Evolutionary conservation across 2,329 filamentous ascomycete species (phyloP).

Genomic region (Ceratocystis cacaofunesta): DNA sequence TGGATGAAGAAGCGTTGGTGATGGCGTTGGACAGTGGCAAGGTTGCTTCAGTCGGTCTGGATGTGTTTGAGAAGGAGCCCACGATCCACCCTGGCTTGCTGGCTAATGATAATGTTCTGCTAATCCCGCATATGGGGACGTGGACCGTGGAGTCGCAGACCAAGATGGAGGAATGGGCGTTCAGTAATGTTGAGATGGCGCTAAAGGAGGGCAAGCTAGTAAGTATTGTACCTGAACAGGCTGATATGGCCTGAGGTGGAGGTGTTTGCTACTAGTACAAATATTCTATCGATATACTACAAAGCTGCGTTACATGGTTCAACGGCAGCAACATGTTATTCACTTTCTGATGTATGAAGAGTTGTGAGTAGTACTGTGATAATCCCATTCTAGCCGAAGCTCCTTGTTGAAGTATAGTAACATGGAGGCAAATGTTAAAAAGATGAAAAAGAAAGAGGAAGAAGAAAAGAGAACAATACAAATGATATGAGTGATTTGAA

Average conservation of each 20-base stretch:
- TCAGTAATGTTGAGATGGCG: constrained; percentile 52
- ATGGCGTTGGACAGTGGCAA: constrained; percentile 53
- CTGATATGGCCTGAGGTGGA: constrained; percentile 12
- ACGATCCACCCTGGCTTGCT: constrained; percentile 58
- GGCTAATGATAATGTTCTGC: constrained; percentile 53
- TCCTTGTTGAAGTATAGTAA: constrained; percentile 10
- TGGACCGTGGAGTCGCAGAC: constrained; percentile 53
- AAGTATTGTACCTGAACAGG: constrained; percentile 61
- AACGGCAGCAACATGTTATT: neutral
- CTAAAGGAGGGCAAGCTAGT: constrained; percentile 47
- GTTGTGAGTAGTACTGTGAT: constrained; percentile 6
- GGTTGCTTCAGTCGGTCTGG: constrained; percentile 57
- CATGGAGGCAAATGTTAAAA: constrained; percentile 12
- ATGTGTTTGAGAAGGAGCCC: constrained; percentile 75
- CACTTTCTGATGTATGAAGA: neutral
- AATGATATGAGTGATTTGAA: too few species aligned
- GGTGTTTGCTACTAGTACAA: neutral
- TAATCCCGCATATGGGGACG: constrained; percentile 78
- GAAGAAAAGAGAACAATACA: neutral
- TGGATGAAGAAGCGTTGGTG: constrained; percentile 69
- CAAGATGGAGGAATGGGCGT: constrained; percentile 62
- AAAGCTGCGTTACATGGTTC: neutral
- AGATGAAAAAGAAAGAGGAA: constrained; percentile 21
- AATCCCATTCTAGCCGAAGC: constrained; percentile 9
- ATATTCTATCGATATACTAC: neutral